A percentile compares a stretch with the other conserved stretches of the same genome.
Conservation (phyloP, 805 yeast species). For the Metschnikowia reukaufii region DNA sequence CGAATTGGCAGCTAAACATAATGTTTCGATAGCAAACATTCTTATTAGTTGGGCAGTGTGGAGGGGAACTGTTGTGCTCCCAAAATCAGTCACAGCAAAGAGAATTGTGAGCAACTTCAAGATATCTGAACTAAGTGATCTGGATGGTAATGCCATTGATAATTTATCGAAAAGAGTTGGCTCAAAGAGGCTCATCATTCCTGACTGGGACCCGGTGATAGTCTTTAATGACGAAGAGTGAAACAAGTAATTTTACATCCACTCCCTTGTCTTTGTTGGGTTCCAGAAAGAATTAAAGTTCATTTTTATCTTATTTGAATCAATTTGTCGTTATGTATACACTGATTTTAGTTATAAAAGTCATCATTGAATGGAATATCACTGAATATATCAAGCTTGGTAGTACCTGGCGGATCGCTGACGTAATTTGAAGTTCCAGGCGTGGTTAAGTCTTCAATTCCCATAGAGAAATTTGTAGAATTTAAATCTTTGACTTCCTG, state of each 20-base stretch:
- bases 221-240: constrained; percentile 25
- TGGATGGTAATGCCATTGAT: constrained; percentile 35
- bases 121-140: constrained; percentile 32
- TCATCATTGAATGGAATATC: constrained; percentile 24
- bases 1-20: constrained; percentile 45
- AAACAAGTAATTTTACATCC: too few relatives aligned
- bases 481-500: background rate
- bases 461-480: background rate
- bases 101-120: constrained; percentile 39
- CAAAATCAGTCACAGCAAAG: constrained; percentile 31
- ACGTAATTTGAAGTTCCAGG: background rate
- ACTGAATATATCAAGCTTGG: constrained; percentile 28
- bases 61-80: constrained; percentile 53
- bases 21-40: constrained; percentile 49
- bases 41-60: constrained; percentile 59
- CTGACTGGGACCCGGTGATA: constrained; percentile 35
- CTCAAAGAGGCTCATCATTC: constrained; percentile 34
- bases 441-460: background rate
- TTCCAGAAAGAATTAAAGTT: too few relatives aligned
- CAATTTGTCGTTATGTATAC: background rate
- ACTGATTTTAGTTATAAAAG: background rate
- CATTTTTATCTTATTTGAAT: too few relatives aligned
- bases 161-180: constrained; percentile 27
- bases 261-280: too few relatives aligned
- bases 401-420: background rate